A percentile compares a stretch with the other conserved stretches of the same genome.
Conservation (phyloP, 352 stramenopile species). For the Globisporangium camurandrum region DNA sequence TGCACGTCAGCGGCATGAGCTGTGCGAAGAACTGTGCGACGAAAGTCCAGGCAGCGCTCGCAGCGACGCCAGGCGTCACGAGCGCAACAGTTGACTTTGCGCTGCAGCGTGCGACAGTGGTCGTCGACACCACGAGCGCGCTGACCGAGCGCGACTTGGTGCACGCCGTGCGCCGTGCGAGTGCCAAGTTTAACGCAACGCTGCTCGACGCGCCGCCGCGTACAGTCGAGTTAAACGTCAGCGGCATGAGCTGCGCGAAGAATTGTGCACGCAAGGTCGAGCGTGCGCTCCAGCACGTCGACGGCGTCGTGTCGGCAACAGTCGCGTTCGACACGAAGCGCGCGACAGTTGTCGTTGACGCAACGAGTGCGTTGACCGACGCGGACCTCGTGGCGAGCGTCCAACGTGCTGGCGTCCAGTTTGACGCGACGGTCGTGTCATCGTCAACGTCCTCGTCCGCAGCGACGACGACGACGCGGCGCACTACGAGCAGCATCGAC, state of each 20-base stretch:
- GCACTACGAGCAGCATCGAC: constrained; percentile 2
- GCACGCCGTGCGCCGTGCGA: constrained; percentile 33
- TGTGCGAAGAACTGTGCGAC: constrained; percentile 74
- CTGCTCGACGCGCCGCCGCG: constrained; percentile 26
- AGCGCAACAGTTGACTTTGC: constrained; percentile 60
- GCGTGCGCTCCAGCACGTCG: constrained; percentile 33
- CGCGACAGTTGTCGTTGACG: constrained; percentile 53
- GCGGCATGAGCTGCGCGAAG: constrained; percentile 61
- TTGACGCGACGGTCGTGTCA: constrained; percentile 23
- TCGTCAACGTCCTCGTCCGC: neutral
- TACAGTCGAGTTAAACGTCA: constrained; percentile 41
- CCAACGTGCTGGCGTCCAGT: constrained; percentile 29
- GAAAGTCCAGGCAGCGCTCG: constrained; percentile 62
- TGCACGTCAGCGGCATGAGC: constrained; percentile 71
- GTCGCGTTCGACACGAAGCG: constrained; percentile 64
- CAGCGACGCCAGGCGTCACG: constrained; percentile 36
- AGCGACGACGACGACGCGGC: neutral
- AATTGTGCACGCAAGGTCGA: constrained; percentile 73
- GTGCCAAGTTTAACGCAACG: constrained; percentile 59
- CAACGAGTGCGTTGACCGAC: constrained; percentile 49
- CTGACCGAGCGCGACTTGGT: constrained; percentile 55
- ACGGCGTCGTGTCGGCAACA: constrained; percentile 57
- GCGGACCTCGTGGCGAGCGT: constrained; percentile 52
- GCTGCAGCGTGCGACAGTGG: constrained; percentile 49
- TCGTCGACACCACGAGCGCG: constrained; percentile 37